Conservation (phyloP, 1,284 basidiomycete species). For the Chiua sp. region DNA sequence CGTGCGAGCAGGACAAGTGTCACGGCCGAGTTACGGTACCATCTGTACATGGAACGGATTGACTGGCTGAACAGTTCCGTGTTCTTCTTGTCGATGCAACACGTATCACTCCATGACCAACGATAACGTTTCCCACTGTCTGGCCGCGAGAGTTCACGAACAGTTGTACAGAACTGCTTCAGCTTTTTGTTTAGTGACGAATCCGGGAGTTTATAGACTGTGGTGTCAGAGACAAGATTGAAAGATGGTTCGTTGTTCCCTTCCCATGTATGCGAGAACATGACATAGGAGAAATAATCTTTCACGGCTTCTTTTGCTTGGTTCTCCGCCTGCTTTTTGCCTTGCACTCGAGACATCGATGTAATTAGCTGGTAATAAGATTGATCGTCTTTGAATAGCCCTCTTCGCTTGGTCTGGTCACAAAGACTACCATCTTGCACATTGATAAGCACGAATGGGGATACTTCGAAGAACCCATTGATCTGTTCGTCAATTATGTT, state of each 20-base stretch:
- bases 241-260: conserved; percentile 11
- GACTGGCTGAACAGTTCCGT: no score
- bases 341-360: conserved; percentile 1
- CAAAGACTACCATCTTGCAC: conserved; percentile 12
- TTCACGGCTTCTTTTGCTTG: conserved; percentile 1
- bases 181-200: conserved; percentile 10
- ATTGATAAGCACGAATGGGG: conserved; percentile 20
- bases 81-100: no score
- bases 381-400: conserved; percentile 3
- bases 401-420: background rate
- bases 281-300: conserved; percentile 22
- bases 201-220: conserved; percentile 5
- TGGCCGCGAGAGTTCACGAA: no score
- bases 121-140: no score
- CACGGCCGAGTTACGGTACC: no score
- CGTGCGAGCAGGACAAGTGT: no score
- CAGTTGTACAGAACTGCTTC: no score
- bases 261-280: conserved; percentile 29
- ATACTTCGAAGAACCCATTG: background rate
- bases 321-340: conserved; percentile 1
- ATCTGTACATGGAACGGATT: no score
- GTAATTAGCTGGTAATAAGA: conserved; percentile 13
- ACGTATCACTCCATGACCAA: no score
- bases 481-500: background rate
- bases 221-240: conserved; percentile 3